Evolutionary conservation across 805 yeast species (phyloP), one percentile per base, ranked within the genome.

Genomic region (Pichia cephalocereana): DNA sequence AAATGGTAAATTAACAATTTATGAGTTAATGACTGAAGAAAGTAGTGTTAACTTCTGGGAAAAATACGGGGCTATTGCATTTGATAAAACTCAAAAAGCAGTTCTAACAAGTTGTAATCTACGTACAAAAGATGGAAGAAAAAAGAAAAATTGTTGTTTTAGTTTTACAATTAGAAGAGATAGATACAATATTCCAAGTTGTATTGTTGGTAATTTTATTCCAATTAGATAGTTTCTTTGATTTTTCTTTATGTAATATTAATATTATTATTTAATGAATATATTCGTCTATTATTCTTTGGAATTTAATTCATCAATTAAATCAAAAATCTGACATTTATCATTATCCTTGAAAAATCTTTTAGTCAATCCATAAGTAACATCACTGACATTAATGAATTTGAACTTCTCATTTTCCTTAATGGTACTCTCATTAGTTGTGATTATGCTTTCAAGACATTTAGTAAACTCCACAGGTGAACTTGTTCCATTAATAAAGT

Each of bases 21-120:
- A 90, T 66, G 97, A 91, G 67, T 69, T 91, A 52, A 85, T 91
- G 96, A 82, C 89, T 44, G 97, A 90, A 63, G 96, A 90, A 56
- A 85, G 96, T 59, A 95, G 96, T 28, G 97, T 91, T 18, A 90
- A 88, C 58, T 91, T 88, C 62, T 91, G 98, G 98, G 98, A 91
- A 60, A 90, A 90, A 62, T 91, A 90, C 60, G 96, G 96, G 3
- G 89, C 95, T 4, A 86, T 90, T 59, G 97, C 98, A 6, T 90
- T 91, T 67, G 97, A 91, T 59, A 85, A 90, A 56, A 91, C 93
- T 1, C 97, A 90, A 59, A 91, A 91, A 61, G 96, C 97, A 0
- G 96, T 91, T 5, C 67, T 91, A 56, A 90, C 96, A 0, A 84
- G 95, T 63, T 91, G 98, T 67, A 87, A 84, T 56, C 70, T 91